phyloP scores from a whole-genome alignment of 176 grass and related monocot species.

The bread wheat (Triticum aestivum) region DNA sequence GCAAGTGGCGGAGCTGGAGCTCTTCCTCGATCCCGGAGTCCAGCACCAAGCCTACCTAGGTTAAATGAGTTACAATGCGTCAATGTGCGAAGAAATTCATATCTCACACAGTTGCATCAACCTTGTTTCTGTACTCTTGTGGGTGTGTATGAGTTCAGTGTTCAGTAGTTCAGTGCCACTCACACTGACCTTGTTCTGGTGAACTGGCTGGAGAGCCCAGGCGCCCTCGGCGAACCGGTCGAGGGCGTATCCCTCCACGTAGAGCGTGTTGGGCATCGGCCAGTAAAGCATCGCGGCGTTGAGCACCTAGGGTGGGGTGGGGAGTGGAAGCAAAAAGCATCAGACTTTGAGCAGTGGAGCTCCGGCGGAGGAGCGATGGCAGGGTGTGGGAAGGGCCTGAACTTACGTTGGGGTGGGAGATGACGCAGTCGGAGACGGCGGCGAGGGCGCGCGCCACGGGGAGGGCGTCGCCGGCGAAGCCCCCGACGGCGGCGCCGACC shows the following conservation, averaged over 20 bases:
- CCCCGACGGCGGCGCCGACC: constrained; percentile 72
- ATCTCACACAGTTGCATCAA: too few relatives aligned
- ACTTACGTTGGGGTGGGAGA: constrained; percentile 90
- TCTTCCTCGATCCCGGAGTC: constrained; percentile 91
- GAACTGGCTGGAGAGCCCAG: constrained; percentile 83
- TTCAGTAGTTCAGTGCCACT: background rate
- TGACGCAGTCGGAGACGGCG: constrained; percentile 72
- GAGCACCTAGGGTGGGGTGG: constrained; percentile 41
- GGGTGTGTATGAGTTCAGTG: background rate
- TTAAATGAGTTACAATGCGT: constrained; percentile 4
- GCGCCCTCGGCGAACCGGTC: constrained; percentile 74
- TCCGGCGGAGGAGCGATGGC: background rate
- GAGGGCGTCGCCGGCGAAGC: constrained; percentile 89
- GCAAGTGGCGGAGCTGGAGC: constrained; percentile 70
- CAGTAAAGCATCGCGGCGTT: constrained; percentile 95
- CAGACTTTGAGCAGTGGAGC: background rate
- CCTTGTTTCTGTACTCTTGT: too few relatives aligned
- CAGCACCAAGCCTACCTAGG: constrained; percentile 87
- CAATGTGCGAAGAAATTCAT: background rate
- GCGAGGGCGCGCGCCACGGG: constrained; percentile 65
- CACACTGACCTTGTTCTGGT: constrained; percentile 78
- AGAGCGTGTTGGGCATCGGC: constrained; percentile 80
- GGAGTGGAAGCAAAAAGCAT: background rate
- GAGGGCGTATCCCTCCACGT: constrained; percentile 88
- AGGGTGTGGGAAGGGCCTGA: too few relatives aligned